Evolutionary conservation across 352 stramenopile species (phyloP), one percentile per base, ranked within the genome.

Genomic region (Globisporangium nunn): DNA sequence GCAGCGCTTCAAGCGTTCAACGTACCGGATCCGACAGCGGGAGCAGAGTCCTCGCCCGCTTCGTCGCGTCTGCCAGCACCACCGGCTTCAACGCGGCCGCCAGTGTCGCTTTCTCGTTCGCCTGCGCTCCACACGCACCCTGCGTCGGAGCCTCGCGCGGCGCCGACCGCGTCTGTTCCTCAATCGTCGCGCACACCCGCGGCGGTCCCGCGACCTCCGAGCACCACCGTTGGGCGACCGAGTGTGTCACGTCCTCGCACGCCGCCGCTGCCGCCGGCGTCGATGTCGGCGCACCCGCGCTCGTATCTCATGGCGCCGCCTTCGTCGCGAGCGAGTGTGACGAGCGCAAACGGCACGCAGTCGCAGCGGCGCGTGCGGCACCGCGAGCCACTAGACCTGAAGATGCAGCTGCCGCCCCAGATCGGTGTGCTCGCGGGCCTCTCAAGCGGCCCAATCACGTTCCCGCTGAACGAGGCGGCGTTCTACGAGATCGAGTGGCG

Each of bases 401-500:
- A 82, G 39, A 78, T 76, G 35, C 67, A 81, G 28, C 58, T 89
- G 45, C 79, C 79, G 8, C 75, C 76, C 31, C 76, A 76, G 23
- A 87, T 89, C 44, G 74, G 74, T 1, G 71, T 75, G 12, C 67
- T 89, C 6, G 85, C 75, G 14, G 79, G 75, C 0, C 68, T 87
- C 39, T 80, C 76, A 11, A 84, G 71, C 39, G 79, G 79, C 0
- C 71, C 79, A 0, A 78, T 72, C 11, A 86, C 69, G 15, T 89
- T 89, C 54, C 52, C 66, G n/a, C 56, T 89, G 35, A 68, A 87
- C 37, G 60, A 73, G 29, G 56, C 64, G 12, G 63, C 51, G 23
- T 86, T 89, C 44, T 89, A 89, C 53, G 71, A 83, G 33, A 67
- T 89, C 12, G 67, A 67, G 55, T 89, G 79, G 79, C 72, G 62